Percentiles rank a stretch among this genome's conserved stretches.
Evolutionary conservation across 139 green algal genomes (phyloP).

Genomic region (Tetraselmis striata): DNA sequence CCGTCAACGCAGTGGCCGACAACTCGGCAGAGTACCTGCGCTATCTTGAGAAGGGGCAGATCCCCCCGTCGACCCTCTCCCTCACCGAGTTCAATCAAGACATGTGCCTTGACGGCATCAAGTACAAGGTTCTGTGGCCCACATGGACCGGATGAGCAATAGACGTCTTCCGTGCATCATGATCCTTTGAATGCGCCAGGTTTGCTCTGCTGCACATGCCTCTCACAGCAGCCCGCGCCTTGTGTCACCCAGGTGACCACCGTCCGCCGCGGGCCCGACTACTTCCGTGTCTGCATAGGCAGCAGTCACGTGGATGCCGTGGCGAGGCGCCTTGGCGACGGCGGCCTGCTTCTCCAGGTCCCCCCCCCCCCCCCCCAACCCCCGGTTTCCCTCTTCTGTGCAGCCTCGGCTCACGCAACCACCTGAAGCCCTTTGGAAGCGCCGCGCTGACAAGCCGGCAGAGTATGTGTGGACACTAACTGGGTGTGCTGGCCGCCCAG

Average conservation of each 20-base stretch:
- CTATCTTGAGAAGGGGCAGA: slow-evolving; percentile 91
- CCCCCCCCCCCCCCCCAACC: too few relatives aligned
- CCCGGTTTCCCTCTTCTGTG: too few relatives aligned
- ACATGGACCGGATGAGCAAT: too few relatives aligned
- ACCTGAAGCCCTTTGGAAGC: too few relatives aligned
- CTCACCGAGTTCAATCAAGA: slow-evolving; percentile 51
- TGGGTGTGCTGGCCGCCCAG: too few relatives aligned
- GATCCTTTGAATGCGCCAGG: too few relatives aligned
- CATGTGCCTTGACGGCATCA: slow-evolving; percentile 63
- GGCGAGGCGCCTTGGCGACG: slow-evolving; percentile 80
- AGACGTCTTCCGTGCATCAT: too few relatives aligned
- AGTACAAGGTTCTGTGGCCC: slow-evolving; percentile 87
- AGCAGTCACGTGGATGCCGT: slow-evolving; percentile 64
- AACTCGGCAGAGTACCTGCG: slow-evolving; percentile 78
- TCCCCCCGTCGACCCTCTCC: slow-evolving; percentile 72
- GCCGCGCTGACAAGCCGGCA: too few relatives aligned
- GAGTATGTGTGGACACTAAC: too few relatives aligned
- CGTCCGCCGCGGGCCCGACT: background rate
- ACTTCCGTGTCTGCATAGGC: slow-evolving; percentile 39
- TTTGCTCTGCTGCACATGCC: too few relatives aligned
- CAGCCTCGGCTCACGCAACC: too few relatives aligned
- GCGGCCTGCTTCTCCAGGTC: slow-evolving; percentile 84
- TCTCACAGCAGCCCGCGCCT: too few relatives aligned
- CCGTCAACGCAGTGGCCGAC: slow-evolving; percentile 32
- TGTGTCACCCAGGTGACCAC: background rate